These are phyloP conservation scores for Adansonia gregorii DNA, from an alignment of 441 rosid genomes.

Conservation along the genomic window DNA sequence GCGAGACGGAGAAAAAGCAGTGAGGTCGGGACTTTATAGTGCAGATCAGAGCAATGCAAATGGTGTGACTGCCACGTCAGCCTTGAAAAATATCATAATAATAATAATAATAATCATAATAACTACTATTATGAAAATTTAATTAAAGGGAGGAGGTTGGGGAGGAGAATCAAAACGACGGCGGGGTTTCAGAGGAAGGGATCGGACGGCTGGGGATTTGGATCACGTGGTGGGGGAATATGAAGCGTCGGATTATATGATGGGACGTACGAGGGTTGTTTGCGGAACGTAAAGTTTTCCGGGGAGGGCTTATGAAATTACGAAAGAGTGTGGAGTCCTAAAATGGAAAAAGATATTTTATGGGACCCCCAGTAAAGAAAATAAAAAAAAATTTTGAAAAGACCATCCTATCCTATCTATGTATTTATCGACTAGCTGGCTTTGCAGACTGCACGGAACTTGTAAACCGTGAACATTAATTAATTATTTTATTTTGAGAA, in stretches of 20 bases:
- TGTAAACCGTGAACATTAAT: neutral
- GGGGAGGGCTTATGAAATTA: neutral
- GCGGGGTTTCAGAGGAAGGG: neutral
- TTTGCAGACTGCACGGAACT: neutral
- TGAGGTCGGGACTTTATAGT: slow-evolving; percentile 35
- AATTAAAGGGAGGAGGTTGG: slow-evolving; percentile 27
- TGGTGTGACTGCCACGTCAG: slow-evolving; percentile 50
- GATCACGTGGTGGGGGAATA: neutral
- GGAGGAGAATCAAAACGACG: slow-evolving; percentile 21
- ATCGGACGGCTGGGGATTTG: slow-evolving; percentile 25
- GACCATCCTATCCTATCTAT: neutral
- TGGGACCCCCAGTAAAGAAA: slow-evolving; percentile 11
- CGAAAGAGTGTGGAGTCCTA: neutral
- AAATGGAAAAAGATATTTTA: neutral
- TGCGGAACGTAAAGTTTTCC: neutral
- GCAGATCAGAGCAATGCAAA: slow-evolving; percentile 19
- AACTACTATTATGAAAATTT: neutral
- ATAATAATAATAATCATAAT: neutral
- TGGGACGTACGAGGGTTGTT: neutral
- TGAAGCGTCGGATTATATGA: neutral
- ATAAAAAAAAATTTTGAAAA: neutral
- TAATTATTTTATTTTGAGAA: neutral
- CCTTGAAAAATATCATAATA: neutral
- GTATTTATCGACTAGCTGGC: neutral
- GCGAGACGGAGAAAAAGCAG: neutral